phyloP scores from a whole-genome alignment of 2,329 filamentous ascomycete genomes.

The Karstenula rhodostoma region DNA sequence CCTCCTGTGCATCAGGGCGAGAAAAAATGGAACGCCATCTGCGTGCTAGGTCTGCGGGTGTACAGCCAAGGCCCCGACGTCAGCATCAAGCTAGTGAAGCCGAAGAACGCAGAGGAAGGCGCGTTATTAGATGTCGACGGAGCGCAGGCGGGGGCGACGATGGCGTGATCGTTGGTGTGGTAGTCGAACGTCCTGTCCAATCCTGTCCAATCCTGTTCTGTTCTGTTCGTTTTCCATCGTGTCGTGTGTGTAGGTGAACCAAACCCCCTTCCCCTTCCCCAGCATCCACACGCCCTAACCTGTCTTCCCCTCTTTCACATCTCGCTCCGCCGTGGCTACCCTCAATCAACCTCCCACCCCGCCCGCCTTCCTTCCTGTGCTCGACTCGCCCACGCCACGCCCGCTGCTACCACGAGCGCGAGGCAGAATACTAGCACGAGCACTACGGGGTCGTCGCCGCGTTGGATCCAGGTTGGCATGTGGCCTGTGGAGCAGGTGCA shows the following conservation, averaged over 20 bases:
- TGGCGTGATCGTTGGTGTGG: too few relatives aligned
- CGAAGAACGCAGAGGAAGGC: conserved; percentile 39
- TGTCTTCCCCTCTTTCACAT: too few relatives aligned
- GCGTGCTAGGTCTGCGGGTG: conserved; percentile 65
- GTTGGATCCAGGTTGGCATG: neutral
- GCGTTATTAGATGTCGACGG: conserved; percentile 43
- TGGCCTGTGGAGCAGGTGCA: neutral
- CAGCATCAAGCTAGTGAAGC: conserved; percentile 43
- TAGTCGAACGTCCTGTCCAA: too few relatives aligned
- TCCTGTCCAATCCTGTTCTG: too few relatives aligned
- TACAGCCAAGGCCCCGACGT: conserved; percentile 48
- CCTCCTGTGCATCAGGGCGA: conserved; percentile 21
- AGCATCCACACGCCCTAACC: too few relatives aligned
- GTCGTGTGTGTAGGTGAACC: too few relatives aligned
- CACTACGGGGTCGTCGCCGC: neutral
- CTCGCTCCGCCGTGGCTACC: neutral
- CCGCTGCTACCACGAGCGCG: neutral
- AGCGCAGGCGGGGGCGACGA: conserved; percentile 44
- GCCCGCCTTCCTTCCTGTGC: neutral
- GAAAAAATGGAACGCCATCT: conserved; percentile 65
- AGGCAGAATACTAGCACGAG: neutral
- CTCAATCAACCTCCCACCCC: neutral
- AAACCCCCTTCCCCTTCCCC: too few relatives aligned
- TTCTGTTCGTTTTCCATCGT: too few relatives aligned
- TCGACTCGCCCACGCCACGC: neutral